Evolutionary conservation across 1,139 yeast genomes (phyloP).

Genomic region (Nakaseomyces kungkrabaensis): DNA sequence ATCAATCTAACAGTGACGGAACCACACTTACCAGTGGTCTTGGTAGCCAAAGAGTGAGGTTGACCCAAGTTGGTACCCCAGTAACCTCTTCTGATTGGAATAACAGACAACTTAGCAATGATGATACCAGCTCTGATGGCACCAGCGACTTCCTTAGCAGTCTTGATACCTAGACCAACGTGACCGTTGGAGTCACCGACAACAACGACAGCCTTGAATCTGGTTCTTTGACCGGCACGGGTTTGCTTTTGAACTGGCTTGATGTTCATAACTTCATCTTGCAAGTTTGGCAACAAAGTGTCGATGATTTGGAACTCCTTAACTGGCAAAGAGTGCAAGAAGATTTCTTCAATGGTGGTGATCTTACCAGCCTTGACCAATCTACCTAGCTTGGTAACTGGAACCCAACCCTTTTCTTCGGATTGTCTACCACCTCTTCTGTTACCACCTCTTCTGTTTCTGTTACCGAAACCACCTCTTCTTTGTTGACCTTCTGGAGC

Average conservation of each 20-base stretch:
- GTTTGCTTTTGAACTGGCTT: conserved; percentile 99
- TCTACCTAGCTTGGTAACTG: conserved; percentile 99
- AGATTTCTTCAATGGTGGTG: conserved; percentile 93
- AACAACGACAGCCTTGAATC: conserved; percentile 99
- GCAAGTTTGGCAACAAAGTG: conserved; percentile 87
- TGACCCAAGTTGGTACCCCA: conserved; percentile 99
- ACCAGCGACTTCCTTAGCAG: conserved; percentile 99
- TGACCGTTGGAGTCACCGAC: conserved; percentile 99
- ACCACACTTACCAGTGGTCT: conserved; percentile 99
- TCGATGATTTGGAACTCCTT: conserved; percentile 99
- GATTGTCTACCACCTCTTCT: conserved; percentile 63
- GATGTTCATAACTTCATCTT: conserved; percentile 99
- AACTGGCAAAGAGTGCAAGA: conserved; percentile 98
- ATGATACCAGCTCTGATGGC: conserved; percentile 99
- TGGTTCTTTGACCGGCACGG: conserved; percentile 99
- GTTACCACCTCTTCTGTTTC: conserved; percentile 51
- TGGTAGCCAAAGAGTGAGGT: conserved; percentile 97
- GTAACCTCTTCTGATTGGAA: conserved; percentile 99
- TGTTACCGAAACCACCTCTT: conserved; percentile 61
- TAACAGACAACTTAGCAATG: conserved; percentile 97
- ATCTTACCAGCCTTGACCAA: conserved; percentile 98
- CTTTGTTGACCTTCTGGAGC: conserved; percentile 40
- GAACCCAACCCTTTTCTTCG: conserved; percentile 99
- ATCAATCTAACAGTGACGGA: conserved; percentile 96
- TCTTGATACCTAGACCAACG: conserved; percentile 99